phyloP scores from a whole-genome alignment of 495 filamentous ascomycete species.

The Cudoniella acicularis region DNA sequence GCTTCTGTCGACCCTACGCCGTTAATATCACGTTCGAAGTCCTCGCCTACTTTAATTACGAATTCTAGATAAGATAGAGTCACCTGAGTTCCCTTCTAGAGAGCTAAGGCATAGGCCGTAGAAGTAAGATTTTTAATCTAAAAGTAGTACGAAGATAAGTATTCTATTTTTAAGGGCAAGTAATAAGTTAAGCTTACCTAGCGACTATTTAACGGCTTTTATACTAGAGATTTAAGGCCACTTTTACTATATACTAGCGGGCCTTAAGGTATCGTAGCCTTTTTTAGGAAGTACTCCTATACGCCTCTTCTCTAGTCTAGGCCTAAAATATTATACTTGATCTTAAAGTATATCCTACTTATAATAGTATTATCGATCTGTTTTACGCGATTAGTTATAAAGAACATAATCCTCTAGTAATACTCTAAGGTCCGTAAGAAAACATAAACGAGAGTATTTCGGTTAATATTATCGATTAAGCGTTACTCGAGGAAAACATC shows the following conservation, averaged over 20 bases:
- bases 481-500: slow-evolving; percentile 5
- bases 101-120: slow-evolving; percentile 13
- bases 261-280: slow-evolving; percentile 15
- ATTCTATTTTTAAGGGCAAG: slow-evolving; percentile 13
- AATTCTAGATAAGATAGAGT: slow-evolving; percentile 15
- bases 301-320: slow-evolving; percentile 2
- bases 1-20: slow-evolving; percentile 8
- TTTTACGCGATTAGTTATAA: slow-evolving; percentile 6
- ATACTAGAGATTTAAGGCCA: neutral
- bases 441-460: too few species aligned
- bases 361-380: slow-evolving; percentile 7
- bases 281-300: slow-evolving; percentile 11
- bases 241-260: slow-evolving; percentile 4
- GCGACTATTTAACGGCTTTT: neutral
- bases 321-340: slow-evolving; percentile 14
- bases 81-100: slow-evolving; percentile 13
- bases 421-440: too few species aligned
- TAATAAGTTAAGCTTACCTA: slow-evolving; percentile 1
- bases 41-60: slow-evolving; percentile 12
- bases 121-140: slow-evolving; percentile 20
- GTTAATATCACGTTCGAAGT: slow-evolving; percentile 13
- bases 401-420: too few species aligned
- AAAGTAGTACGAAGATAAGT: slow-evolving; percentile 11
- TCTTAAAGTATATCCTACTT: slow-evolving; percentile 13
- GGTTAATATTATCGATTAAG: slow-evolving; percentile 5